Evolutionary conservation across 2,329 filamentous ascomycete species (phyloP).

Genomic region (Ophiostoma piceae): DNA sequence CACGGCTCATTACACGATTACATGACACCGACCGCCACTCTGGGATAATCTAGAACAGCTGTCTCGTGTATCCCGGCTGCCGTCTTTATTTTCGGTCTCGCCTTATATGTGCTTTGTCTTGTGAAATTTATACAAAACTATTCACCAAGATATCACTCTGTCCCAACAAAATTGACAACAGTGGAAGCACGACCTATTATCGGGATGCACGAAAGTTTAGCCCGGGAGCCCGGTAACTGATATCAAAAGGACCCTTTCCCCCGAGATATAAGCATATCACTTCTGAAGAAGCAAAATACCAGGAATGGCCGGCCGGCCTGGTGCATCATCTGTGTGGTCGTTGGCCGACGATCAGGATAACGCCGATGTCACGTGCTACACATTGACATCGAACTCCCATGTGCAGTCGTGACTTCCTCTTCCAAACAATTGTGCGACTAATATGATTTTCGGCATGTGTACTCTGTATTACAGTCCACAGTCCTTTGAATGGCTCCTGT

Average conservation of each 20-base stretch:
- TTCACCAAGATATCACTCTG: too few species aligned
- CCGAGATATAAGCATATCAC: not conserved
- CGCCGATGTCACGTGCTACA: not conserved
- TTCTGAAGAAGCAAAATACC: too few species aligned
- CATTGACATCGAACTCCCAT: not conserved
- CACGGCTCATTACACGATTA: not conserved
- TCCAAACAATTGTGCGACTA: not conserved
- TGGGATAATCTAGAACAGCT: not conserved
- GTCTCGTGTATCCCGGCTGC: not conserved
- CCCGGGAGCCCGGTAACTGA: not conserved
- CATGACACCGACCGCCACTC: not conserved
- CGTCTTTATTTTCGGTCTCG: not conserved
- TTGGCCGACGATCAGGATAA: not conserved
- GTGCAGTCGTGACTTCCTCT: not conserved
- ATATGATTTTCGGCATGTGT: not conserved
- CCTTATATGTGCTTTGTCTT: not conserved
- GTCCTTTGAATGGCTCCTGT: not conserved
- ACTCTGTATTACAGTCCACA: not conserved
- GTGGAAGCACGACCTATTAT: not conserved
- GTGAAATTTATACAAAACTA: not conserved
- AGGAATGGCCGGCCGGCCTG: not conserved
- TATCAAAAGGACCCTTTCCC: not conserved
- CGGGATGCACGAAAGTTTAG: not conserved
- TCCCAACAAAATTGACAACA: not conserved
- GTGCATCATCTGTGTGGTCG: not conserved